Evolutionary conservation across 2,329 filamentous ascomycete genomes (phyloP).

Genomic region (Fusarium mexicanum): DNA sequence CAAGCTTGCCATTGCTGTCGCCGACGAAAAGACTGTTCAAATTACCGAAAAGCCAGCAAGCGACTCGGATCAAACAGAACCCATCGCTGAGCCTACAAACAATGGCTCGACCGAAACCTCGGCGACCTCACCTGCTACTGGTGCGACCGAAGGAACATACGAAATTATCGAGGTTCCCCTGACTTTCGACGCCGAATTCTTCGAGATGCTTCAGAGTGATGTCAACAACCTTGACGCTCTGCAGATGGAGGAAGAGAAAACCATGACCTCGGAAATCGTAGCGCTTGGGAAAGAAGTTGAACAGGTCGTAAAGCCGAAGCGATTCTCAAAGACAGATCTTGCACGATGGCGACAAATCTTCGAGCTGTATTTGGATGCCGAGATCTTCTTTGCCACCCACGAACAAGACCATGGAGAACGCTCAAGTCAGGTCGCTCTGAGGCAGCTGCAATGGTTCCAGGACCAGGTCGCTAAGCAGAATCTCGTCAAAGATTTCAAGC

Average conservation of each 20-base stretch:
- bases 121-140: not conserved
- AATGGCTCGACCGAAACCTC: not conserved
- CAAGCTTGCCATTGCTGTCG: slow-evolving; percentile 16
- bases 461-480: slow-evolving; percentile 69
- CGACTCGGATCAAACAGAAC: not conserved
- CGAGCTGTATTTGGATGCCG: slow-evolving; percentile 80
- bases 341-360: slow-evolving; percentile 84
- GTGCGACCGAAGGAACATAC: slow-evolving; percentile 26
- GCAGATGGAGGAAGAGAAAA: slow-evolving; percentile 71
- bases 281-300: slow-evolving; percentile 72
- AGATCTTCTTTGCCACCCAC: slow-evolving; percentile 83
- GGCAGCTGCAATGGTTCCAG: slow-evolving; percentile 77
- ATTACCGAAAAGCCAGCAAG: not conserved
- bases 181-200: slow-evolving; percentile 82
- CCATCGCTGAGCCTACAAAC: not conserved
- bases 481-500: slow-evolving; percentile 70
- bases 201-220: slow-evolving; percentile 77
- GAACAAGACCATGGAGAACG: slow-evolving; percentile 76
- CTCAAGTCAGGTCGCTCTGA: slow-evolving; percentile 70
- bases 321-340: slow-evolving; percentile 72
- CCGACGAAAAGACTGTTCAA: not conserved
- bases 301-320: slow-evolving; percentile 70
- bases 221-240: slow-evolving; percentile 74
- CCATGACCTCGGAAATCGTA: slow-evolving; percentile 70
- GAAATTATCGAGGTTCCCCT: slow-evolving; percentile 76